These are phyloP conservation scores for Pythium aristosporum DNA, from an alignment of 352 stramenopile genomes.

Conservation along the genomic window DNA sequence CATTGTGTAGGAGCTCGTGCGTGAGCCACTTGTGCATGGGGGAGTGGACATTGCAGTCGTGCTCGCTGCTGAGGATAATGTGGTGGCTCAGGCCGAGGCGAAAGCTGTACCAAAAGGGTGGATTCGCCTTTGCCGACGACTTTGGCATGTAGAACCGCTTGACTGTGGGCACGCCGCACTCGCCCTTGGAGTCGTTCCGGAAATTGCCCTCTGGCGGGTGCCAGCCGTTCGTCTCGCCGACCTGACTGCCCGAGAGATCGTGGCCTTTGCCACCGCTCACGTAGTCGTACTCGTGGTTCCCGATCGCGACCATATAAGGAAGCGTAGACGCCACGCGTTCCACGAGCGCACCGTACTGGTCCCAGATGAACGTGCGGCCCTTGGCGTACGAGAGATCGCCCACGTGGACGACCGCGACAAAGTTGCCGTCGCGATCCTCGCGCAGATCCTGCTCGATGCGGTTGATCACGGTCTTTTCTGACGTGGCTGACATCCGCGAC, in stretches of 20 bases:
- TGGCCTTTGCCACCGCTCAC: constrained; percentile 21
- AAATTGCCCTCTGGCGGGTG: constrained; percentile 28
- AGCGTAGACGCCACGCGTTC: constrained; percentile 64
- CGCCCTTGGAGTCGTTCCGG: constrained; percentile 49
- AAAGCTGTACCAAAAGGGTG: constrained; percentile 38
- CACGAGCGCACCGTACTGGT: constrained; percentile 77
- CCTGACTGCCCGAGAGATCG: constrained; percentile 39
- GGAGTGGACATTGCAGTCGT: constrained; percentile 29
- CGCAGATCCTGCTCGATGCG: constrained; percentile 36
- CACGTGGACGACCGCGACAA: constrained; percentile 64
- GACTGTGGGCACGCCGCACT: constrained; percentile 68
- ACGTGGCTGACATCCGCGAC: constrained; percentile 19
- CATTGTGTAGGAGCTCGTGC: constrained; percentile 26
- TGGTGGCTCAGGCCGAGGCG: constrained; percentile 30
- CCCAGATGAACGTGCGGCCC: constrained; percentile 67
- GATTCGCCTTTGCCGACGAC: constrained; percentile 27
- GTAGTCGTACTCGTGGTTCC: constrained; percentile 54
- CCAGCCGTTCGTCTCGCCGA: constrained; percentile 28
- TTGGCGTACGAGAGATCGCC: constrained; percentile 78
- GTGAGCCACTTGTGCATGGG: constrained; percentile 34
- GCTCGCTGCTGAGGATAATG: constrained; percentile 31
- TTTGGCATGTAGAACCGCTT: constrained; percentile 56
- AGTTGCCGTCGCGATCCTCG: constrained; percentile 26
- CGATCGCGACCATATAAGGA: constrained; percentile 57
- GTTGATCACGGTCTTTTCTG: constrained; percentile 37